Percentiles rank a stretch among this genome's conserved stretches.
phyloP scores from a whole-genome alignment of 2,329 filamentous ascomycete genomes.

The Gaeumannomyces sp. region DNA sequence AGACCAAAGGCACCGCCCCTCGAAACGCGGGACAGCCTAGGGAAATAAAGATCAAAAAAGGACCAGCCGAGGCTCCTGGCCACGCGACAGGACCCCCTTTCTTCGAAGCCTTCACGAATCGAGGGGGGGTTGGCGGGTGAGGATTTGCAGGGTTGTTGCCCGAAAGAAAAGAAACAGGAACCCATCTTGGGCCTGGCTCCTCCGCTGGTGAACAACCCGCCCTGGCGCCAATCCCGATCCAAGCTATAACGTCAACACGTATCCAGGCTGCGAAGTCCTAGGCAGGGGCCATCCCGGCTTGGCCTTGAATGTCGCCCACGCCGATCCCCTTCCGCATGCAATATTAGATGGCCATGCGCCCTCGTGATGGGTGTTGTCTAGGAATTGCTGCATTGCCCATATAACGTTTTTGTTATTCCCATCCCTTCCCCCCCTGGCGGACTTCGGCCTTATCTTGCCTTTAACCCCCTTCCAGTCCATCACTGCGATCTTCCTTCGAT shows the following conservation, averaged over 20 bases:
- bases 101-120: neutral
- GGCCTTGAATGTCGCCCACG: neutral
- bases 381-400: neutral
- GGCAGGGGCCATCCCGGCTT: neutral
- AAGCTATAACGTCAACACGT: constrained; percentile 1
- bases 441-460: neutral
- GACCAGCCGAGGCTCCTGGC: neutral
- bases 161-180: constrained; percentile 1
- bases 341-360: constrained; percentile 1
- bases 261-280: neutral
- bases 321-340: neutral
- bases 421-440: neutral
- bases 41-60: neutral
- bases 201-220: neutral
- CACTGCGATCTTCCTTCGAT: neutral
- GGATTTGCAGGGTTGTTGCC: neutral
- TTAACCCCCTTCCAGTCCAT: neutral
- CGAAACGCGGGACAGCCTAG: neutral
- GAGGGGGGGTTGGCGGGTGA: neutral
- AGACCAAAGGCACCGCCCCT: too few relatives aligned
- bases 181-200: too few relatives aligned
- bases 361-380: neutral
- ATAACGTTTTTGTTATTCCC: neutral
- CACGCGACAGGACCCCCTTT: neutral
- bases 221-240: neutral